Percentiles rank a stretch among this genome's conserved stretches.
Evolutionary conservation across 768 basidiomycete genomes (phyloP).

Genomic region (Lentinula boryana): DNA sequence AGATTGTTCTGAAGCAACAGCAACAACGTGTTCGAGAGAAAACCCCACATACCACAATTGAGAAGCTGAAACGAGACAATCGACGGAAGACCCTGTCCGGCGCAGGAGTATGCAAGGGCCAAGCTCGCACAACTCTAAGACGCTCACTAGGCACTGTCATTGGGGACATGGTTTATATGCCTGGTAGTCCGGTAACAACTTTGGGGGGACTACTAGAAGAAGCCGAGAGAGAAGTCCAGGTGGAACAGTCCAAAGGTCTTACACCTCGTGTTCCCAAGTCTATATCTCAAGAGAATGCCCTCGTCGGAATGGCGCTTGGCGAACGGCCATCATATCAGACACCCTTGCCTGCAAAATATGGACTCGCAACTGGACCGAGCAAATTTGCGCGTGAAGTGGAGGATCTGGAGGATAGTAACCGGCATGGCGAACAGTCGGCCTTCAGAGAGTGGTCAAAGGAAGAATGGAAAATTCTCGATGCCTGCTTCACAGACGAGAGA

Average conservation of each 20-base stretch:
- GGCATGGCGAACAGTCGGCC: slow-evolving; percentile 5
- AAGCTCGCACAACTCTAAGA: slow-evolving; percentile 14
- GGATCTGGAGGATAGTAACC: background rate
- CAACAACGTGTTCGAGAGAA: slow-evolving; percentile 18
- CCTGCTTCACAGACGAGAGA: slow-evolving; percentile 70
- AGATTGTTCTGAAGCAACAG: slow-evolving; percentile 28
- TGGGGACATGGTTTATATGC: slow-evolving; percentile 43
- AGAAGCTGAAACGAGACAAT: slow-evolving; percentile 23
- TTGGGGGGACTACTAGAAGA: slow-evolving; percentile 52
- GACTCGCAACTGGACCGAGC: background rate
- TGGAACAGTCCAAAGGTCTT: background rate
- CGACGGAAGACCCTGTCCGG: slow-evolving; percentile 29
- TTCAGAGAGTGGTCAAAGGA: slow-evolving; percentile 56
- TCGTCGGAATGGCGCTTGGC: background rate
- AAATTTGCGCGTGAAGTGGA: slow-evolving; percentile 1
- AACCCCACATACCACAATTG: slow-evolving; percentile 22
- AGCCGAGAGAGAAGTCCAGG: slow-evolving; percentile 45
- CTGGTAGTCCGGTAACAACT: slow-evolving; percentile 48
- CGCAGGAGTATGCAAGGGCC: slow-evolving; percentile 17
- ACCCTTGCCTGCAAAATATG: slow-evolving; percentile 3
- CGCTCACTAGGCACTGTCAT: slow-evolving; percentile 7
- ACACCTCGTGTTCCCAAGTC: background rate
- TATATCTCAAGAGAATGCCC: background rate
- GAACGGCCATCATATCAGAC: background rate
- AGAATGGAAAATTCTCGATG: slow-evolving; percentile 79